Percentiles rank a stretch among this genome's conserved stretches.
Evolutionary conservation across 1,139 yeast genomes (phyloP).

Genomic region (Suhomyces kunorum): DNA sequence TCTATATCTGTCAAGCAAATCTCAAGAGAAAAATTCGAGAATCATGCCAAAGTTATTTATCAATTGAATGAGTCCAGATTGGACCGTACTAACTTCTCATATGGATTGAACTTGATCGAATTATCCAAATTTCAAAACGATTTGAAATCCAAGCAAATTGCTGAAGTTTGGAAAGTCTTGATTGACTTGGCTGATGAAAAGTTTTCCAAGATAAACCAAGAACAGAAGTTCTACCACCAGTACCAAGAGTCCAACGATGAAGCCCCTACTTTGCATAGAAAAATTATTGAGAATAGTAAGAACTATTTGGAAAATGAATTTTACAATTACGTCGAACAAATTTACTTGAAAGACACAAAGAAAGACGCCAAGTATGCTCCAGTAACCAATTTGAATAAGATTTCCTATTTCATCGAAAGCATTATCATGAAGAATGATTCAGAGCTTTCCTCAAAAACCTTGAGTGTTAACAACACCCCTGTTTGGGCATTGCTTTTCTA

Average conservation of each 20-base stretch:
- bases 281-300: slow-evolving; percentile 59
- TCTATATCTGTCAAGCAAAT: slow-evolving; percentile 32
- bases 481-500: slow-evolving; percentile 91
- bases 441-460: slow-evolving; percentile 35
- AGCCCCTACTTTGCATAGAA: slow-evolving; percentile 37
- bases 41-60: slow-evolving; percentile 69
- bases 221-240: slow-evolving; percentile 47
- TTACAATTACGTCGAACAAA: slow-evolving; percentile 67
- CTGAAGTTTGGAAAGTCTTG: slow-evolving; percentile 65
- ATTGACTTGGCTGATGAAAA: slow-evolving; percentile 44
- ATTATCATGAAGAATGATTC: slow-evolving; percentile 42
- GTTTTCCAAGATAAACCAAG: slow-evolving; percentile 38
- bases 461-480: slow-evolving; percentile 74
- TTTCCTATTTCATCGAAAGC: slow-evolving; percentile 64
- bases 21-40: slow-evolving; percentile 64
- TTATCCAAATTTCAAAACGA: slow-evolving; percentile 53
- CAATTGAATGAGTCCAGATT: slow-evolving; percentile 71
- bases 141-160: slow-evolving; percentile 60
- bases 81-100: slow-evolving; percentile 47
- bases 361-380: slow-evolving; percentile 52
- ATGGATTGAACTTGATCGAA: slow-evolving; percentile 56
- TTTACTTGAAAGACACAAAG: slow-evolving; percentile 62
- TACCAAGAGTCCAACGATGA: slow-evolving; percentile 24
- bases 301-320: slow-evolving; percentile 74
- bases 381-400: slow-evolving; percentile 71